These are phyloP conservation scores for Mortierella sp. DNA, from an alignment of 371 early-diverging fungal genomes.

Conservation along the genomic window DNA sequence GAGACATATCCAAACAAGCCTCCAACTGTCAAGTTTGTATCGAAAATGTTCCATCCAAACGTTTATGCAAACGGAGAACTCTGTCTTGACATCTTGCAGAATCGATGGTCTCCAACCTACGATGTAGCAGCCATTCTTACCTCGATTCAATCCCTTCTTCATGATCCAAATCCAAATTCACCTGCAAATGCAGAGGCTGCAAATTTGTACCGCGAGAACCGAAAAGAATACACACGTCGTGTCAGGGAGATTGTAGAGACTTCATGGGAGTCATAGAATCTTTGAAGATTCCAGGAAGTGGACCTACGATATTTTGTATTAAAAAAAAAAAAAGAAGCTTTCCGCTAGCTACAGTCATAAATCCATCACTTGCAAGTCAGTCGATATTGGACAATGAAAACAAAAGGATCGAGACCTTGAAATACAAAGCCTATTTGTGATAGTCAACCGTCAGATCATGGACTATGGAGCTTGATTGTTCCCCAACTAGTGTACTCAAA, in stretches of 20 bases:
- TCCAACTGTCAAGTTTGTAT: slow-evolving; percentile 96
- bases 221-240: slow-evolving; percentile 93
- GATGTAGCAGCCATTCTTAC: slow-evolving; percentile 97
- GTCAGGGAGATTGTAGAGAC: slow-evolving; percentile 95
- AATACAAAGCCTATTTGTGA: no score
- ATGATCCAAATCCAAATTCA: slow-evolving; percentile 98
- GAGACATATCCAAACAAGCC: slow-evolving; percentile 99
- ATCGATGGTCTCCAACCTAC: slow-evolving; percentile 98
- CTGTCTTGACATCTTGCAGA: slow-evolving; percentile 99
- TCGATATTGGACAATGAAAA: background rate
- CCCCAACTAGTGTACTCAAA: no score
- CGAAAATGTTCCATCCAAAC: slow-evolving; percentile 99
- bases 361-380: background rate
- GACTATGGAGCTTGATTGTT: no score
- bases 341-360: background rate
- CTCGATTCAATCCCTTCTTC: slow-evolving; percentile 97
- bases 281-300: background rate
- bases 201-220: slow-evolving; percentile 91
- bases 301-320: background rate
- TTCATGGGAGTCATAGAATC: slow-evolving; percentile 81
- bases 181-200: slow-evolving; percentile 99
- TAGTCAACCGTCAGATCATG: no score
- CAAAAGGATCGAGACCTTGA: background rate
- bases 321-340: no score
- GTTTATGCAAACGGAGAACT: slow-evolving; percentile 99